Evolutionary conservation across 2,329 filamentous ascomycete genomes (phyloP), one percentile per base, ranked within the genome.

Genomic region (Calonectria pteridis): DNA sequence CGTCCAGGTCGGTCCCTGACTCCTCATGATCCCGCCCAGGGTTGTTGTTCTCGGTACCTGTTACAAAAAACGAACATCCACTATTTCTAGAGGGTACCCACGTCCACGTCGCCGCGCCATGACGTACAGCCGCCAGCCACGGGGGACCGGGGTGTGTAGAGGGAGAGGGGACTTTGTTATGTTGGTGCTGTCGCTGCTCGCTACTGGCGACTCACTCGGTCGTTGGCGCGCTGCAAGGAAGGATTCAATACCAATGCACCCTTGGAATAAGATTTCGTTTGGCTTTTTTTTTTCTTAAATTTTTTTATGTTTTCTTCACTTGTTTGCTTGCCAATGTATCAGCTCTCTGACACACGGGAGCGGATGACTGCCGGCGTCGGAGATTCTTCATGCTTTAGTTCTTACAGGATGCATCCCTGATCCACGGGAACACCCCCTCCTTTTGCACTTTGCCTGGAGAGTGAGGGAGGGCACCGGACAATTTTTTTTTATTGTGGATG

Each of bases 321-420:
- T 49, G 26, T 49, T 46, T 49, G 40, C 40, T 40, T 62, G 33
- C 43, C 62, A 18, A 18, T 65, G 18, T 10, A 37, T 43, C 29
- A 33, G 49, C n/a, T n/a, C n/a, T 59, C 33, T 59, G 55, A 26
- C 55, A 59, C 55, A n/a, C 58, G 67, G 37, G 35, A 72, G 13
- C 65, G 49, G 55, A 53, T 55, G 46, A 55, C 23, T 58, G 29
- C 50, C 70, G 46, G 65, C 65, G 55, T 68, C 65, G 58, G 64
- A 62, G 46, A 72, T 72, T 43, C 64, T 67, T 63, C 28, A 55
- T 69, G 49, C 70, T 66, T 73, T 73, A 73, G 71, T 59, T 73
- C 71, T 59, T 51, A 69, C 65, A 37, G 23, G 55, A 68, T 55
- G 59, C 58, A 65, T 33, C 59, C 40, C 29, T 31, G 63, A 51